phyloP scores from a whole-genome alignment of 2,329 filamentous ascomycete species.

The Fusarium metavorans region DNA sequence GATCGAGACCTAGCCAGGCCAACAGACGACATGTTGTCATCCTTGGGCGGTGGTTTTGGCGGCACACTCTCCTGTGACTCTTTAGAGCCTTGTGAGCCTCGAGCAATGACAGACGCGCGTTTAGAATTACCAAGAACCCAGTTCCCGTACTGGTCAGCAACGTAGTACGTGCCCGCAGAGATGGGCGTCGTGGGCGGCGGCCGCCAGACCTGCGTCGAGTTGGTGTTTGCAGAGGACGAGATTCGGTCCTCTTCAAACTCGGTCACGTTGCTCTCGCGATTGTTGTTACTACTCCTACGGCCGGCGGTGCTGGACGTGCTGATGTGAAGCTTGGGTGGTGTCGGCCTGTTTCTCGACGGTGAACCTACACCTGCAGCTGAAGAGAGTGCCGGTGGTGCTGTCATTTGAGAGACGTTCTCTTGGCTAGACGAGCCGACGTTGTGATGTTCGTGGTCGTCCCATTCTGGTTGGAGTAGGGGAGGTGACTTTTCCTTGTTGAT shows the following conservation, averaged over 20 bases:
- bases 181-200: slow-evolving; percentile 60
- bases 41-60: slow-evolving; percentile 36
- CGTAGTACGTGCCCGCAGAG: slow-evolving; percentile 61
- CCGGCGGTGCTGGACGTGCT: slow-evolving; percentile 28
- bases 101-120: slow-evolving; percentile 43
- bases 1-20: slow-evolving; percentile 6
- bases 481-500: slow-evolving; percentile 32
- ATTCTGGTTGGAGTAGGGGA: slow-evolving; percentile 24
- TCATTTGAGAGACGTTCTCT: slow-evolving; percentile 21
- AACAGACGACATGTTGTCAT: slow-evolving; percentile 23
- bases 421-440: slow-evolving; percentile 9
- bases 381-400: slow-evolving; percentile 20
- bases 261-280: slow-evolving; percentile 60
- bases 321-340: slow-evolving; percentile 47
- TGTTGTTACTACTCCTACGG: slow-evolving; percentile 11
- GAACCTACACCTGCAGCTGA: slow-evolving; percentile 19
- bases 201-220: slow-evolving; percentile 60
- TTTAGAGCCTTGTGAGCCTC: slow-evolving; percentile 34
- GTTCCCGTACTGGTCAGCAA: slow-evolving; percentile 65
- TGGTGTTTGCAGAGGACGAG: slow-evolving; percentile 51
- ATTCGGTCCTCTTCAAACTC: slow-evolving; percentile 64
- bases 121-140: slow-evolving; percentile 62
- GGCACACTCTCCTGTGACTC: slow-evolving; percentile 14
- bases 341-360: slow-evolving; percentile 26
- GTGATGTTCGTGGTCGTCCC: slow-evolving; percentile 20